phyloP scores from a whole-genome alignment of 306 rosid species.

The Vigna trinervia region DNA sequence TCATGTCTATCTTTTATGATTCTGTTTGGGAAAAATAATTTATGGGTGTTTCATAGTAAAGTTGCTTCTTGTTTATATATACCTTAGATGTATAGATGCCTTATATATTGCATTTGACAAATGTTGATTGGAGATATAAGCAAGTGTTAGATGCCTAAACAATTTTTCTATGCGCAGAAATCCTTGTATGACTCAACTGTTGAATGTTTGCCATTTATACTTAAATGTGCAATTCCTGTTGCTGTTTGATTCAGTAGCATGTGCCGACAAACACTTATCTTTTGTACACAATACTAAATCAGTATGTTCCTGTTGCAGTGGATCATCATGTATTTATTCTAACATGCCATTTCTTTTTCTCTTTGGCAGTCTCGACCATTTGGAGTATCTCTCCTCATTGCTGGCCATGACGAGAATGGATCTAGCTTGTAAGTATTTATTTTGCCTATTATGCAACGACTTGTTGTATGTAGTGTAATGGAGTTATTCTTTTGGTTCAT shows the following conservation, averaged over 20 bases:
- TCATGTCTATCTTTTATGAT: background rate
- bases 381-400: conserved; percentile 95
- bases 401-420: conserved; percentile 94
- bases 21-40: background rate
- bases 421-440: conserved; percentile 74
- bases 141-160: background rate
- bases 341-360: conserved; percentile 4
- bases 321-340: background rate
- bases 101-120: conserved; percentile 16
- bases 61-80: conserved; percentile 4
- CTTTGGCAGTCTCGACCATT: conserved; percentile 87
- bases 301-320: background rate
- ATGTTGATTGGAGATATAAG: conserved; percentile 5
- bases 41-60: background rate
- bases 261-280: background rate
- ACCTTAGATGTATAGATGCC: background rate
- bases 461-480: background rate
- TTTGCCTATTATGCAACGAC: background rate
- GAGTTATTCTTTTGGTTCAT: conserved; percentile 6
- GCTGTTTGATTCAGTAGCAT: background rate
- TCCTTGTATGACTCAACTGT: background rate
- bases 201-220: background rate
- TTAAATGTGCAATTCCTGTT: background rate
- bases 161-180: background rate
- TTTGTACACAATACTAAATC: background rate